Conservation (phyloP, 2,329 filamentous ascomycete species). For the Colletotrichum sp. region DNA sequence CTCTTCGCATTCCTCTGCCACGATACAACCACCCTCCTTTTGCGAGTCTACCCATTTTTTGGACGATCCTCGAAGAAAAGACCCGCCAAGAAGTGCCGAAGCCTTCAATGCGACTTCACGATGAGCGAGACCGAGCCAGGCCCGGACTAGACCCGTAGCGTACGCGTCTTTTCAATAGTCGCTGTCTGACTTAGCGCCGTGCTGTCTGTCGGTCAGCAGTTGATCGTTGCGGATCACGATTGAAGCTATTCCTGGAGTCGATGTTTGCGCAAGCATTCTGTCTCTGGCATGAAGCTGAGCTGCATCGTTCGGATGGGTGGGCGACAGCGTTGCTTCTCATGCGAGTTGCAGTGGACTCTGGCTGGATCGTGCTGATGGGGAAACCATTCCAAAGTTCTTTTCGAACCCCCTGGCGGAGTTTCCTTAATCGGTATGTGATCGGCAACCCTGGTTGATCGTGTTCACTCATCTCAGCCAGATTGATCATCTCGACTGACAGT, state of each 20-base stretch:
- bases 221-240: neutral
- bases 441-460: neutral
- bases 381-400: neutral
- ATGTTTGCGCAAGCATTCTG: neutral
- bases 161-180: neutral
- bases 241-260: neutral
- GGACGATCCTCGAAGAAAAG: neutral
- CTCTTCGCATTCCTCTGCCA: neutral
- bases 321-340: neutral
- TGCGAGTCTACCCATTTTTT: neutral
- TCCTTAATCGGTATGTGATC: neutral
- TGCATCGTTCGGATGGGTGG: neutral
- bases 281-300: neutral
- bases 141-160: neutral
- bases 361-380: neutral
- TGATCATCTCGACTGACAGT: neutral
- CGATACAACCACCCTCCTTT: neutral
- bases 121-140: neutral
- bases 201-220: neutral
- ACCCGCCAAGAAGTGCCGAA: neutral
- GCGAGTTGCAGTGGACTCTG: neutral
- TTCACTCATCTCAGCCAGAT: neutral
- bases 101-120: neutral
- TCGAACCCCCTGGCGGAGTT: neutral
- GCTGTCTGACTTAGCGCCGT: neutral